Conservation (phyloP, 2,329 filamentous ascomycete species). For the Acephala macrosclerotiorum region DNA sequence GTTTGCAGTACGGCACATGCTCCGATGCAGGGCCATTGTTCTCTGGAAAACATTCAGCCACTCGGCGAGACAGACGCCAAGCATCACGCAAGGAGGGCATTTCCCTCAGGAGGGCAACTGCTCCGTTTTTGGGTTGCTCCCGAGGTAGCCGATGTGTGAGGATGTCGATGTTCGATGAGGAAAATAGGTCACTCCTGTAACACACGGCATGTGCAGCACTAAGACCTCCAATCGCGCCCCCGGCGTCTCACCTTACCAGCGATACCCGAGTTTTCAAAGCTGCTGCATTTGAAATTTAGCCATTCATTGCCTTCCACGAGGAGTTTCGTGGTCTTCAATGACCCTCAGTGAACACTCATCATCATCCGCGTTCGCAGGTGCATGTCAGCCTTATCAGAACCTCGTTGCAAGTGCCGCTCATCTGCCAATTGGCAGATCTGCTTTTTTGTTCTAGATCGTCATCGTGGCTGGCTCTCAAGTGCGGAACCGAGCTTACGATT, state of each 20-base stretch:
- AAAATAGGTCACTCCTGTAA: not conserved
- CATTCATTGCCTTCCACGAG: not conserved
- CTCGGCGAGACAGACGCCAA: not conserved
- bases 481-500: not conserved
- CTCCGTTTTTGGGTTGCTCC: not conserved
- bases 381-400: slow-evolving; percentile 6
- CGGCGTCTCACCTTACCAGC: not conserved
- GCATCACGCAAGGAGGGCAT: not conserved
- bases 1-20: too few species aligned
- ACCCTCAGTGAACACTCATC: slow-evolving; percentile 1
- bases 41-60: not conserved
- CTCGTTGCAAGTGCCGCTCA: not conserved
- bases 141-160: not conserved
- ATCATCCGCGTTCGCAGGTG: not conserved
- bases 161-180: not conserved
- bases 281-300: not conserved
- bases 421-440: slow-evolving; percentile 4
- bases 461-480: not conserved
- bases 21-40: not conserved
- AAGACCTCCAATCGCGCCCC: not conserved
- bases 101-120: not conserved
- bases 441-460: not conserved
- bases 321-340: not conserved
- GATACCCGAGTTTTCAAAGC: slow-evolving; percentile 2
- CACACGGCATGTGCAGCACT: slow-evolving; percentile 1